A percentile compares a stretch with the other conserved stretches of the same genome.
phyloP scores from a whole-genome alignment of 2,329 filamentous ascomycete genomes.

The Didymella glomerata region DNA sequence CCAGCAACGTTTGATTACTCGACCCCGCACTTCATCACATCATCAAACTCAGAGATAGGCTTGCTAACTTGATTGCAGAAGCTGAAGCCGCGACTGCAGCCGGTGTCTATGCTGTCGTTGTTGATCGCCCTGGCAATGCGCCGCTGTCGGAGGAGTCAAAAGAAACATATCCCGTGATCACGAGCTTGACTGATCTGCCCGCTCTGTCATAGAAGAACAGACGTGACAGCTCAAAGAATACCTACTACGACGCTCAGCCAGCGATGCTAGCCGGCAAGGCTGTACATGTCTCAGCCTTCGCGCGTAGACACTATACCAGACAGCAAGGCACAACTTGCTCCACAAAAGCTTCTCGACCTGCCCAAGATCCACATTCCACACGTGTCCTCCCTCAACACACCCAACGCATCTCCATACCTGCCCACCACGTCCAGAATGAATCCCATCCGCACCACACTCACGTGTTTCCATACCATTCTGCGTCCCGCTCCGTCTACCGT shows the following conservation, averaged over 20 bases:
- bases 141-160: conserved; percentile 54
- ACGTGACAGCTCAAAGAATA: neutral
- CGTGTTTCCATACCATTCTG: neutral
- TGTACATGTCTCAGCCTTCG: neutral
- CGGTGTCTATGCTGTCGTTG: conserved; percentile 54
- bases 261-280: neutral
- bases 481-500: neutral
- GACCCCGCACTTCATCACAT: conserved; percentile 21
- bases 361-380: conserved; percentile 2
- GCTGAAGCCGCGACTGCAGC: conserved; percentile 56
- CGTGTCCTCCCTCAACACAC: neutral
- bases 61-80: conserved; percentile 46
- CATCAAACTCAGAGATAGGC: conserved; percentile 12
- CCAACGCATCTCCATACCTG: neutral
- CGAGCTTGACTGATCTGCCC: conserved; percentile 51
- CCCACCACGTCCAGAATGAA: neutral
- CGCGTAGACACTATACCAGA: neutral
- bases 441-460: neutral
- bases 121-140: conserved; percentile 74
- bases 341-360: neutral
- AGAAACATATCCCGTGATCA: conserved; percentile 37
- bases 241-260: neutral
- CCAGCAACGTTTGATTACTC: conserved; percentile 16
- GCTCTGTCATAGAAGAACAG: conserved; percentile 1
- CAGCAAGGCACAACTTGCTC: neutral